Evolutionary conservation across 768 basidiomycete genomes (phyloP), one percentile per base, ranked within the genome.

Genomic region (Tremella fuciformis): DNA sequence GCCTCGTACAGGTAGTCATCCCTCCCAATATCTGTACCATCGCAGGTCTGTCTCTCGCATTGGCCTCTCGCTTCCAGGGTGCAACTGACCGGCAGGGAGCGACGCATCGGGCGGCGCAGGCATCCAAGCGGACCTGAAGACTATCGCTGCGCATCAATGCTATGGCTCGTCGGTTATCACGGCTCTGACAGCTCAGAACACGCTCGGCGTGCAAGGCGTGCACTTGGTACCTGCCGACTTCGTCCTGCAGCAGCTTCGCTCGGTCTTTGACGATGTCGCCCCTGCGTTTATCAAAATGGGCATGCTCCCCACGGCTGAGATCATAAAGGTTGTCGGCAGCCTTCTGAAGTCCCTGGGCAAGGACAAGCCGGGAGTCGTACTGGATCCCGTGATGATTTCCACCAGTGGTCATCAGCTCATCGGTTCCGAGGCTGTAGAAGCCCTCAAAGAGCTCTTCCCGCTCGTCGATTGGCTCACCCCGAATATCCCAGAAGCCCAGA

Each of bases 121-220:
- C 0, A 90, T 96, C 22, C 91, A 91, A 87, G 91, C 89, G 8
- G 92, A 94, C 75, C 79, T 94, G 25, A 90, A 88, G 76, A 87
- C 90, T 0, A 87, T 91, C 65, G 84, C 88, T 3, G 86, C 88
- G 0, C 82, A 86, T 25, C 82, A 81, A 25, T 88, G 88, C 68
- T 93, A 89, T 68, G 91, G 89, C 13, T 81, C 87, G 13, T 88
- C 85, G 60, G 89, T 84, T 8, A 77, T 93, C 53, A 93, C 92
- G 0, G 92, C 89, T 0, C 73, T 94, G 47, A 91, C 89, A 0
- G 88, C 91, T 0, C 92, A 96, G 74, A 96, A 93, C 75, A 93
- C 91, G 0, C 81, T 75, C 2, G 91, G 88, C 2, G 91, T 96
- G 0, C 85, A 89, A 59, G 86, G 78, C 0, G 82, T 94, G 0